Percentiles rank a stretch among this genome's conserved stretches.
Conservation (phyloP, 164 flowering plant species). For the Vitis rotundifolia region DNA sequence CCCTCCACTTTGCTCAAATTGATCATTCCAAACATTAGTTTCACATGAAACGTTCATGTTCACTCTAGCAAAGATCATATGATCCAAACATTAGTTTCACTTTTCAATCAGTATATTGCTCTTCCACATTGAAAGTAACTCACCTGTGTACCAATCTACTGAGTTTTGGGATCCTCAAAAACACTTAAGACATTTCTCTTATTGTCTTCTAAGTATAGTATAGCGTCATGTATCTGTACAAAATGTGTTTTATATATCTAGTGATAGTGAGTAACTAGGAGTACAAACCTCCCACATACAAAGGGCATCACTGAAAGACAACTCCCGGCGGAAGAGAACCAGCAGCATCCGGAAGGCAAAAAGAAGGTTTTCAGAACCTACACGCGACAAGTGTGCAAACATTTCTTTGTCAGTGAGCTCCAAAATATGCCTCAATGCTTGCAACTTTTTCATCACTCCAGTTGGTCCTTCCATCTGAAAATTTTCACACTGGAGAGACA, state of each 20-base stretch:
- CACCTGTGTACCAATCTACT: neutral
- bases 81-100: no score
- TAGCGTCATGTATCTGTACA: neutral
- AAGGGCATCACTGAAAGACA: constrained; percentile 79
- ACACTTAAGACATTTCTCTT: neutral
- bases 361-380: constrained; percentile 92
- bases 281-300: constrained; percentile 94
- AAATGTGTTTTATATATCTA: neutral
- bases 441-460: constrained; percentile 86
- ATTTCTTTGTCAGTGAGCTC: constrained; percentile 74
- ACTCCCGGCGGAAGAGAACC: constrained; percentile 89
- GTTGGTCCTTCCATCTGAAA: constrained; percentile 91
- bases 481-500: constrained; percentile 70
- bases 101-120: neutral
- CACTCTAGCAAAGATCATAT: no score
- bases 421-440: constrained; percentile 70
- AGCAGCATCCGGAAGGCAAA: constrained; percentile 91
- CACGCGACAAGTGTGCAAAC: constrained; percentile 63
- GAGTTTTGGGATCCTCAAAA: neutral
- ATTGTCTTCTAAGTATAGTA: neutral
- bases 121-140: neutral
- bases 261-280: neutral
- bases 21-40: no score
- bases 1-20: no score
- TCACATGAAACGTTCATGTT: no score